These are phyloP conservation scores for Cunninghamia lanceolata DNA, from an alignment of 75 land plant genomes.

Conservation along the genomic window DNA sequence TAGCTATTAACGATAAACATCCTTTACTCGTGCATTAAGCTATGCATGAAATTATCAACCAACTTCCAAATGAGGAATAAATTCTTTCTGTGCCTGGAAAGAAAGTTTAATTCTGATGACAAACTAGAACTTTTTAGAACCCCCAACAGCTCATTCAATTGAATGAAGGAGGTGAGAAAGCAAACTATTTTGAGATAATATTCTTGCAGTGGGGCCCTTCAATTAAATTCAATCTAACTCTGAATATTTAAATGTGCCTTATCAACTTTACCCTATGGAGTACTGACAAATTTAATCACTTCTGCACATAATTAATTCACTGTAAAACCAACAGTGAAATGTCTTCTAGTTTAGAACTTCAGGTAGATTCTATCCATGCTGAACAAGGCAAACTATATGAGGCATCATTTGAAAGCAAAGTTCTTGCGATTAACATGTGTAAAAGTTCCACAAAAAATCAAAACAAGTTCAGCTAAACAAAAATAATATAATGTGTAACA, in stretches of 20 bases:
- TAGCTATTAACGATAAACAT: background rate
- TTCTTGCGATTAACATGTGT: background rate
- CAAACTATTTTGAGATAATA: background rate
- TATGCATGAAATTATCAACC: background rate
- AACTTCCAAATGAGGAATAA: background rate
- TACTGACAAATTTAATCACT: background rate
- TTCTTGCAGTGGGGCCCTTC: background rate
- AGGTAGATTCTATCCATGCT: background rate
- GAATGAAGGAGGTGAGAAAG: background rate
- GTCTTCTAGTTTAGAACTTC: background rate
- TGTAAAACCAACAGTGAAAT: background rate
- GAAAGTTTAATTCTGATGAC: background rate
- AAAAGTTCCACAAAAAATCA: background rate
- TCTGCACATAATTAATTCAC: background rate
- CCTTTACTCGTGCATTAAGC: background rate
- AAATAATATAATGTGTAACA: background rate
- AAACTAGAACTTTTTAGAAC: background rate
- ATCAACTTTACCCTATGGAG: background rate
- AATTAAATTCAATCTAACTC: background rate
- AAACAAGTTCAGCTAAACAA: background rate
- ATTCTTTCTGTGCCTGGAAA: background rate
- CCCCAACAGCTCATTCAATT: background rate
- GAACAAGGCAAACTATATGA: background rate
- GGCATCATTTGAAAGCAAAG: background rate
- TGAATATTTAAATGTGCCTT: background rate